Evolutionary conservation across 2,329 filamentous ascomycete genomes (phyloP), one percentile per base, ranked within the genome.

Genomic region (Phoma sp.): DNA sequence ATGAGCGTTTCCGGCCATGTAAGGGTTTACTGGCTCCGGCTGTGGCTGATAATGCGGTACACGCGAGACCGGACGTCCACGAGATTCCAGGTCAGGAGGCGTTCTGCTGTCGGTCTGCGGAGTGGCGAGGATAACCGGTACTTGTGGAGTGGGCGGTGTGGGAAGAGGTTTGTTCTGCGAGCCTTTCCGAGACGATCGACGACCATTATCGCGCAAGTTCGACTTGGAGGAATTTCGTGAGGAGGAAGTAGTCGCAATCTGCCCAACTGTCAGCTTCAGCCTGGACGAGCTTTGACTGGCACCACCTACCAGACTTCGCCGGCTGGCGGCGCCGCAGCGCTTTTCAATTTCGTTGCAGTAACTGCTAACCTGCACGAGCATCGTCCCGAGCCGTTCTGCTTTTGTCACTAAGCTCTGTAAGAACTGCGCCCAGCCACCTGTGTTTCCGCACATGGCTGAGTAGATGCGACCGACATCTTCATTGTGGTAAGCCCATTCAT

Each of bases 401-500:
- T 89, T 91, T 18, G 84, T 83, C 69, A 92, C 87, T 54, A 97
- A 81, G 48, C 89, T 88, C 47, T 87, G 83, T 67, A 96, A 88
- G 6, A 92, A 92, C 51, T 87, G 86, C 53, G 88, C 85, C 93
- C 93, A 98, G 36, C 93, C 92, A 60, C 96, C 90, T 7, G 92
- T 88, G 65, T 98, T 98, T 28, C 91, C 91, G 67, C 90, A 89
- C 93, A 98, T 98, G 30, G 93, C 92, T 33, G 88, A 84, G 64
- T 90, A 95, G 17, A 96, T 91, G 39, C 90, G 87, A 29, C 83
- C 81, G 18, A 90, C 84, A 40, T 88, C 85, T 21, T 78, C 74
- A 14, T 83, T 78, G 45, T 82, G 76, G 50, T 86, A 82, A 73
- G 84, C 86, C 60, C 82, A 80, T 4, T 84, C 81, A 30, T 86